Evolutionary conservation across 805 yeast species (phyloP), one percentile per base, ranked within the genome.

Genomic region (Candida pseudofarinosa): DNA sequence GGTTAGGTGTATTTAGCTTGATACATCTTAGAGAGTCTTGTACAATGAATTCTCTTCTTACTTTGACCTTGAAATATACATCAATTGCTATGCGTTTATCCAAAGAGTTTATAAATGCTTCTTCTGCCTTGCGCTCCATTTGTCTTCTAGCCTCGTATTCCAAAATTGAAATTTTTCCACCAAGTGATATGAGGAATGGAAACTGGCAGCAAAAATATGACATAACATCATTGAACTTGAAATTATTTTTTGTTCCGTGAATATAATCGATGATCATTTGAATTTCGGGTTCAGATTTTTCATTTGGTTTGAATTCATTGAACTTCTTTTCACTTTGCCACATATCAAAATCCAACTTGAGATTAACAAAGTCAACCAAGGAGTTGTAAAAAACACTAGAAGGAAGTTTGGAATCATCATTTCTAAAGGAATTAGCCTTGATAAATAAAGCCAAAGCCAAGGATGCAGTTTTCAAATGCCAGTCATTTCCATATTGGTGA

Each of bases 121-220:
- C 91, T 53, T 88, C 96, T 0, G 96, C 96, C 53, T 84, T 82
- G 41, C 84, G 67, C 53, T 85, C 93, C 96, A 89, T 89, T 41
- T 78, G 83, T 37, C 83, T 63, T 47, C 80, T 76, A 0, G 91
- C 88, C 56, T 88, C 96, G 58, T 86, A 81, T 51, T 87, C 95
- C 48, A 91, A 63, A 2, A 91, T 80, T 0, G 83, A 72, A 2
- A 89, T 84, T 59, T 91, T 91, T 1, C 88, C 76, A 0, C 95
- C 97, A 45, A 91, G 62, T 0, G 95, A 81, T 18, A 91, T 65
- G 40, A 88, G 65, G 56, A 86, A 89, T 1, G 97, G 97, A 51
- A 74, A 89, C 49, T 85, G 85, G 58, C 98, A 90, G 47, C 91
- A 80, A 80, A 74, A 60, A 77, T 79, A 55, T 49, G 61, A 49